Conservation (phyloP, 2,329 filamentous ascomycete genomes). For the Fusarium cicatricum region DNA sequence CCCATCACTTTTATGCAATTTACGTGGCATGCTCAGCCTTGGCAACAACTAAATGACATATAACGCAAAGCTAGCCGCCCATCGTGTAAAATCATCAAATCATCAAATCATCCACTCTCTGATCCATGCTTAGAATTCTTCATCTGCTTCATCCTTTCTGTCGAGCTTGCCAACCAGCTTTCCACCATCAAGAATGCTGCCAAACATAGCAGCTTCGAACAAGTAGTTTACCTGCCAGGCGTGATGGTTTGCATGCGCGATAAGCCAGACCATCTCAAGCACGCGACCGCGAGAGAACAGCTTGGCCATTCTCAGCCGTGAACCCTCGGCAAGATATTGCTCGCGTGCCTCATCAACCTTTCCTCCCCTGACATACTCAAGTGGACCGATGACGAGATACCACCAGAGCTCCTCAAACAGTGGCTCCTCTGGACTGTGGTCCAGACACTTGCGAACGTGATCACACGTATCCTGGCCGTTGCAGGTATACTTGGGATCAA, state of each 20-base stretch:
- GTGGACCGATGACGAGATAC: conserved; percentile 26
- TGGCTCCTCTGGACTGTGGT: conserved; percentile 10
- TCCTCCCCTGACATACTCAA: conserved; percentile 25
- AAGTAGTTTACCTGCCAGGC: conserved; percentile 45
- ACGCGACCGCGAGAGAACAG: conserved; percentile 32
- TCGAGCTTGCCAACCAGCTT: conserved; percentile 43
- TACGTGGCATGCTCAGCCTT: too few species aligned
- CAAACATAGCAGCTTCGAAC: conserved; percentile 47
- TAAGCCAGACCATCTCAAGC: conserved; percentile 38
- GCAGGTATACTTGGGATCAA: conserved; percentile 19
- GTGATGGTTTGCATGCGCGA: conserved; percentile 36
- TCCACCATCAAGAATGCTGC: conserved; percentile 44
- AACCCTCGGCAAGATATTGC: conserved; percentile 22
- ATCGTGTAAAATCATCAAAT: too few species aligned
- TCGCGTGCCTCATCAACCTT: conserved; percentile 23
- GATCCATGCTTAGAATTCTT: too few species aligned
- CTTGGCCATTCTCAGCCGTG: conserved; percentile 33
- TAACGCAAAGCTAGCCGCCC: too few species aligned
- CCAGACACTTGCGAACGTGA: conserved; percentile 20
- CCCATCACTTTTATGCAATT: too few species aligned
- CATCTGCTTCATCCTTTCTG: conserved; percentile 37
- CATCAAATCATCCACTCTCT: too few species aligned
- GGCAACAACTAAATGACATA: too few species aligned
- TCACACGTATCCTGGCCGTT: conserved; percentile 31
- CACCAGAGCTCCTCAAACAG: conserved; percentile 31